These are phyloP conservation scores for Melaleuca quinquenervia DNA, from an alignment of 345 rosid species.

Conservation along the genomic window DNA sequence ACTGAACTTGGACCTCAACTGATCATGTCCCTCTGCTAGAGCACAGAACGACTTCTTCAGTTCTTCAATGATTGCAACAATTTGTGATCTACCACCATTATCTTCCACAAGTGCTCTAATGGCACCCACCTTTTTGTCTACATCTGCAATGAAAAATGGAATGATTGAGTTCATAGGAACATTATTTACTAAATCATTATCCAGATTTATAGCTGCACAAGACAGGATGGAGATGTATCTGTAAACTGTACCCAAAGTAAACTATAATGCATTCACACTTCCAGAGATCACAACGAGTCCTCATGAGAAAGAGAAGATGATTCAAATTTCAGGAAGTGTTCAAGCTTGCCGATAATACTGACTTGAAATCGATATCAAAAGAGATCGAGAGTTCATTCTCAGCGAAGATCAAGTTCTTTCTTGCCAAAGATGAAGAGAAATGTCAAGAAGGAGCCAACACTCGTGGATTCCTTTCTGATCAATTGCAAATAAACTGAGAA, in stretches of 20 bases:
- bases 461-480: background rate
- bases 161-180: background rate
- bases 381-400: background rate
- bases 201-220: background rate
- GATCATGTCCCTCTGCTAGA: conserved; percentile 22
- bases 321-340: background rate
- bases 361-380: background rate
- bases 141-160: conserved; percentile 16
- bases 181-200: background rate
- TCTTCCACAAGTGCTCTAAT: conserved; percentile 17
- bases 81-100: background rate
- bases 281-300: background rate
- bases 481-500: background rate
- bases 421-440: background rate
- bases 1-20: conserved; percentile 13
- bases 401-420: background rate
- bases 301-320: background rate
- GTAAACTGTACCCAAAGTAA: background rate
- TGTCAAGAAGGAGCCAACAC: background rate
- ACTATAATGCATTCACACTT: background rate
- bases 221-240: background rate
- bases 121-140: conserved; percentile 18
- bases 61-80: conserved; percentile 20
- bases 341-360: background rate
- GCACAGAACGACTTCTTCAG: conserved; percentile 15